Evolutionary conservation across 495 filamentous ascomycete genomes (phyloP).

Genomic region (Tuber brumale): DNA sequence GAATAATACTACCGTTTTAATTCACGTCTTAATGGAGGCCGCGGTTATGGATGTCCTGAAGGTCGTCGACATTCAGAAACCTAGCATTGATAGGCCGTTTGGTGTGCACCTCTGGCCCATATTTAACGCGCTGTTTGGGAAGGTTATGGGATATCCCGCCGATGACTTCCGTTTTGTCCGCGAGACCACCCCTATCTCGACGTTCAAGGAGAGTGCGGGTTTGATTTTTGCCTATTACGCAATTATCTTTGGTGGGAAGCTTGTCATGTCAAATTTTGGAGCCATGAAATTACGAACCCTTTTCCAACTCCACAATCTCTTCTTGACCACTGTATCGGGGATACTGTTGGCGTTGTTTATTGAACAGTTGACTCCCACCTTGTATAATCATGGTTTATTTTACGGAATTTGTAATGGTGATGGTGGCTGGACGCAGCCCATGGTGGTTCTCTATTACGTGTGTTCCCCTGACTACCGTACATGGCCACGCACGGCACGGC

Average conservation of each 20-base stretch:
- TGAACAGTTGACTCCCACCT: conserved; percentile 64
- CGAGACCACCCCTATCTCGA: conserved; percentile 65
- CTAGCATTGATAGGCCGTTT: conserved; percentile 85
- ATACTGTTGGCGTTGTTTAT: conserved; percentile 62
- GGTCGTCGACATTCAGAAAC: conserved; percentile 54
- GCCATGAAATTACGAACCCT: conserved; percentile 61
- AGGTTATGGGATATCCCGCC: conserved; percentile 63
- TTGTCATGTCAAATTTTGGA: conserved; percentile 63
- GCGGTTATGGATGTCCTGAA: conserved; percentile 51
- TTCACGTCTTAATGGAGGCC: conserved; percentile 32
- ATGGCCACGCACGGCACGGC: conserved; percentile 23
- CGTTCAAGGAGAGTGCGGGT: conserved; percentile 57
- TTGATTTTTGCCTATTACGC: conserved; percentile 65
- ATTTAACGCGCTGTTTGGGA: conserved; percentile 76
- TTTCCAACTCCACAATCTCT: conserved; percentile 77
- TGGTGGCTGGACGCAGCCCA: conserved; percentile 71
- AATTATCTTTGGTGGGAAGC: conserved; percentile 67
- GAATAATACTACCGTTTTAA: conserved; percentile 5
- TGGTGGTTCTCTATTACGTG: conserved; percentile 76
- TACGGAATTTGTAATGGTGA: conserved; percentile 61
- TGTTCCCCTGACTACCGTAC: conserved; percentile 40
- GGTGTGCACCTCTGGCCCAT: conserved; percentile 88
- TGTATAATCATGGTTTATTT: conserved; percentile 63
- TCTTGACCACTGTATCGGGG: conserved; percentile 64
- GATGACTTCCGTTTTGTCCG: conserved; percentile 63